phyloP scores from a whole-genome alignment of 1,139 yeast genomes.

The Geotrichum histeridarum region DNA sequence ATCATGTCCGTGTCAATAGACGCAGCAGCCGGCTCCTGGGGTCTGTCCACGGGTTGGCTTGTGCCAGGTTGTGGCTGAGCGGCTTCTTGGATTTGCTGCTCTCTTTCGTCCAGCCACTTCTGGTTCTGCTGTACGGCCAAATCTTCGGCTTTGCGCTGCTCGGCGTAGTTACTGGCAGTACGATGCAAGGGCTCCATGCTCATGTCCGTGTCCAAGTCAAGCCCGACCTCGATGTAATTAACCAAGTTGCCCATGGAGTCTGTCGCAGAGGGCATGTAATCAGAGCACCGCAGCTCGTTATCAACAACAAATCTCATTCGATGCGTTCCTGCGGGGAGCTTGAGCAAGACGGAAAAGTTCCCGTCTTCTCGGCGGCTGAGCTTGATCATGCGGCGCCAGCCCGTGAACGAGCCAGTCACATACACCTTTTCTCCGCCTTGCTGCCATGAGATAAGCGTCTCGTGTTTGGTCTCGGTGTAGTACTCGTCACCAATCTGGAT shows the following conservation, averaged over 20 bases:
- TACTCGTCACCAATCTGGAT: constrained; percentile 33
- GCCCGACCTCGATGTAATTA: constrained; percentile 79
- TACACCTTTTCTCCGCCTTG: constrained; percentile 91
- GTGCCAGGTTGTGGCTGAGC: not conserved
- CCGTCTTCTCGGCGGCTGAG: constrained; percentile 36
- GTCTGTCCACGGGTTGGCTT: not conserved
- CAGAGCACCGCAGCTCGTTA: constrained; percentile 72
- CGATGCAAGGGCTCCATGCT: constrained; percentile 19
- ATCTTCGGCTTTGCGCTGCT: constrained; percentile 11
- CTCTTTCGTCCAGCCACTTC: not conserved
- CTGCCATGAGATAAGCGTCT: constrained; percentile 83
- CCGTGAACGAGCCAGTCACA: constrained; percentile 92
- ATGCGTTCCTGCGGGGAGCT: constrained; percentile 80
- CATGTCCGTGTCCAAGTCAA: constrained; percentile 57
- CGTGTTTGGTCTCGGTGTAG: constrained; percentile 37
- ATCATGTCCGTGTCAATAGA: constrained; percentile 14
- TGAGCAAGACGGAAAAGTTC: constrained; percentile 40
- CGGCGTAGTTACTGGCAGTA: constrained; percentile 14
- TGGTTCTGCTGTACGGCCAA: not conserved
- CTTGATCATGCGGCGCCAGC: constrained; percentile 92
- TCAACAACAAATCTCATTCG: constrained; percentile 90
- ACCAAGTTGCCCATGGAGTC: constrained; percentile 96
- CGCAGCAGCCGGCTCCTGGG: not conserved
- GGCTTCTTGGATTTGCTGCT: not conserved
- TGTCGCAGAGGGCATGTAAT: constrained; percentile 82